Evolutionary conservation across 371 early-diverging fungal species (phyloP).

Genomic region (Mucor indicus): DNA sequence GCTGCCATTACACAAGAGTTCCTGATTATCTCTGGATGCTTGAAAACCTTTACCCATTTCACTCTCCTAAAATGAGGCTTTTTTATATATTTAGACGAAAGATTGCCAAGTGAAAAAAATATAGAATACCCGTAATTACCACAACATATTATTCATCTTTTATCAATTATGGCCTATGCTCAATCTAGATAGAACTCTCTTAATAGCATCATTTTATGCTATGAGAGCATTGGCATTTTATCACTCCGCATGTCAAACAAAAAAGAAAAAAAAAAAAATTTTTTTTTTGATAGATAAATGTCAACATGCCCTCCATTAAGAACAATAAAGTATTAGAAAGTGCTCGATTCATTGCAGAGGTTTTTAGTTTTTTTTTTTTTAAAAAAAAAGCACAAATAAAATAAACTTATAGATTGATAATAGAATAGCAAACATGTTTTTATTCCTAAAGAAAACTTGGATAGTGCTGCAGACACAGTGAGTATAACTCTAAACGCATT

Average conservation of each 20-base stretch:
- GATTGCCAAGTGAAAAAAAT: too few relatives aligned
- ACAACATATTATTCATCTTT: too few relatives aligned
- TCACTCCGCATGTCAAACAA: too few relatives aligned
- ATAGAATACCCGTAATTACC: too few relatives aligned
- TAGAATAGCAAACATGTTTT: constrained; percentile 62
- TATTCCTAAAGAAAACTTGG: constrained; percentile 57
- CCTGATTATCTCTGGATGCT: too few relatives aligned
- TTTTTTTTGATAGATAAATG: too few relatives aligned
- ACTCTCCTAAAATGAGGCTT: too few relatives aligned
- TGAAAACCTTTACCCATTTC: too few relatives aligned
- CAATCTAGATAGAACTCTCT: neutral
- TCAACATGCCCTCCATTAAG: constrained; percentile 2
- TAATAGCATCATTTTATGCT: neutral
- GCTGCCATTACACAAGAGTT: too few relatives aligned
- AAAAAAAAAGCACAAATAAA: neutral
- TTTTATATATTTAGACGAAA: too few relatives aligned
- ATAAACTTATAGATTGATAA: neutral
- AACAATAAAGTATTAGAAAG: constrained; percentile 52
- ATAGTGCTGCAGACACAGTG: constrained; percentile 55
- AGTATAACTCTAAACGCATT: neutral
- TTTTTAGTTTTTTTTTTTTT: neutral
- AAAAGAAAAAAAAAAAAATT: too few relatives aligned
- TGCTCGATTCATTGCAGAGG: constrained; percentile 59
- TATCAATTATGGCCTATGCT: neutral
- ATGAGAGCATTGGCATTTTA: too few relatives aligned